Evolutionary conservation across 2,329 filamentous ascomycete genomes (phyloP), one percentile per base, ranked within the genome.

Genomic region (Cadophora gregata): DNA sequence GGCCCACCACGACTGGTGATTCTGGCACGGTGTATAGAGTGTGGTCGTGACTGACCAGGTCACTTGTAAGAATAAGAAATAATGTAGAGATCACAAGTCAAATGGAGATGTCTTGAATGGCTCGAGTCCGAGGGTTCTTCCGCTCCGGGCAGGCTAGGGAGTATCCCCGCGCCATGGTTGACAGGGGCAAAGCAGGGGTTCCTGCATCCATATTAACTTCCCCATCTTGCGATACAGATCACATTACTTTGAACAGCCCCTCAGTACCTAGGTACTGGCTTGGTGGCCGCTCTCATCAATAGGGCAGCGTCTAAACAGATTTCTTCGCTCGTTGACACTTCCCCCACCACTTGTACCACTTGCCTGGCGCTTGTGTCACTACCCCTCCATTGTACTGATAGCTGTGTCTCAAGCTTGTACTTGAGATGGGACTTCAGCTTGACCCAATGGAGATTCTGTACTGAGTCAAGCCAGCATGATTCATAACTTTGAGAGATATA

Each of bases 1-100:
- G 71, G 72, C 73, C 70, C 71, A 74, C 72, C 70, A 70, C 68
- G 61, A 61, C 60, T 53, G 50, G 21, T 65, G 62, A 65, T 51
- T 64, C 61, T 68, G 47, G 38, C 55, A 65, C 27, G 19, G 45
- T 63, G 61, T 50, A 66, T 65, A 48, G 58, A 67, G 25, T 25
- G 53, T 53, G 56, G 59, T 53, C 53, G 64, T 59, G 55, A 64
- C 64, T 31, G 47, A 61, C 60, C 27, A 56, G 29, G 65, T 63
- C 59, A 66, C 64, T 67, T 70, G 70, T 66, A 69, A 38, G 70
- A 70, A 42, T 48, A 50, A 33, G 21, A 65, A 64, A 67, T 65
- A 66, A 63, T 62, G 66, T 29, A 24, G 29, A 29, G 53, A 66
- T 67, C 66, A 70, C 53, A 58, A 58, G 53, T 38, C 62, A 67